A percentile compares a stretch with the other conserved stretches of the same genome.
Conservation (phyloP, 164 flowering plant species). For the Aristolochia contorta region DNA sequence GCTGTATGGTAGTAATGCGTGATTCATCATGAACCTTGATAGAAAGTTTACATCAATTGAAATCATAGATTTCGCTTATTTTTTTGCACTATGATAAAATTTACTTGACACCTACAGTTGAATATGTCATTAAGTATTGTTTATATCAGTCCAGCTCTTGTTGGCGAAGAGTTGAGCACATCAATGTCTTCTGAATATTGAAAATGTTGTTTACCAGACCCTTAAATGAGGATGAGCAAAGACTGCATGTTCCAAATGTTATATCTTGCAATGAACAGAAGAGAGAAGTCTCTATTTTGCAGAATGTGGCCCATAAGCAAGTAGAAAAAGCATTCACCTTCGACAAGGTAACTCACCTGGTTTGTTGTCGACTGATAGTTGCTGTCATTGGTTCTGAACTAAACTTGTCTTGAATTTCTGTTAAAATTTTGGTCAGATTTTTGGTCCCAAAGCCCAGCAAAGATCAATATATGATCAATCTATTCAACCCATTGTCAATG, state of each 20-base stretch:
- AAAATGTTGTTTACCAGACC: conserved; percentile 34
- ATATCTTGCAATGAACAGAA: conserved; percentile 59
- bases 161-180: neutral
- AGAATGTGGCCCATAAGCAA: conserved; percentile 27
- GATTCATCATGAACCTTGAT: no score
- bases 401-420: neutral
- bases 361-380: neutral
- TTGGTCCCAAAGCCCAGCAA: conserved; percentile 80
- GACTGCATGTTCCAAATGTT: conserved; percentile 36
- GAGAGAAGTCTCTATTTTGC: conserved; percentile 57
- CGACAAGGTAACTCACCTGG: no score
- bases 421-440: conserved; percentile 32
- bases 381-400: neutral
- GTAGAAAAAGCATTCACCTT: no score
- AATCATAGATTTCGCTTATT: no score
- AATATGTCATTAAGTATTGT: no score
- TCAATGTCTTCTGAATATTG: neutral
- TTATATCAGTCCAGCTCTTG: neutral
- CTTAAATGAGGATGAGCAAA: conserved; percentile 60
- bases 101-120: no score
- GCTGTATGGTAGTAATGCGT: no score
- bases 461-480: conserved; percentile 75
- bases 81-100: no score
- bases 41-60: no score
- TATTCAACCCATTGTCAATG: conserved; percentile 57